Evolutionary conservation across 2,329 filamentous ascomycete genomes (phyloP), one percentile per base, ranked within the genome.

Genomic region (Herpotrichia juniperi): DNA sequence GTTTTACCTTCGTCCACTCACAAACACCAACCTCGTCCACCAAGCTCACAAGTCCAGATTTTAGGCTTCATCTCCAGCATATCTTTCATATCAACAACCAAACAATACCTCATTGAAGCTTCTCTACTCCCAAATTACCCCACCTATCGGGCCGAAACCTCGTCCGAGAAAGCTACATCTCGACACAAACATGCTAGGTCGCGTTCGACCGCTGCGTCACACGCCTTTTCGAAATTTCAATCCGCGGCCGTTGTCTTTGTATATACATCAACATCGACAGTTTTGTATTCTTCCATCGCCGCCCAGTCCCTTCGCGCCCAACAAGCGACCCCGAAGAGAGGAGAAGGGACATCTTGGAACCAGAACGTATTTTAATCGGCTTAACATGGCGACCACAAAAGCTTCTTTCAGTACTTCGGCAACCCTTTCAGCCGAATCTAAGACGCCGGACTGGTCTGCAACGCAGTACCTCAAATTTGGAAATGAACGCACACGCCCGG

Each of bases 391-490:
- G 6, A 37, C 11, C 16, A 9, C 10, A 3, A 24, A 40, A 11
- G 7, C 37, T 19, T 17, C 17, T 4, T 40, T 40, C 7, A 24
- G 19, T 25, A 40, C 37, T n/a, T 24, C 37, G 10, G 21, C 19
- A 4, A 24, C 21, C 7, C 19, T 24, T 3, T 12, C 37, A 3
- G 8, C 37, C 7, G 19, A 22, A 14, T 40, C 37, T n/a, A 52
- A 53, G 26, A 49, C 59, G 21, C 62, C 67, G 51, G 78, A 81
- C 69, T 86, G 83, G 83, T 83, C 75, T n/a, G 80, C 83, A 34
- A 60, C 70, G 2, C 82, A 84, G 62, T 86, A 86, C 63, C 75
- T 83, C 53, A 83, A 83, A 54, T 86, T 85, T 59, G 66, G 71
- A 56, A 68, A 73, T 45, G 78, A 85, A 46, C 78, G 83, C 51